These are phyloP conservation scores for Centrapalus pauciflorus DNA, from an alignment of 129 eudicot species.

Conservation along the genomic window DNA sequence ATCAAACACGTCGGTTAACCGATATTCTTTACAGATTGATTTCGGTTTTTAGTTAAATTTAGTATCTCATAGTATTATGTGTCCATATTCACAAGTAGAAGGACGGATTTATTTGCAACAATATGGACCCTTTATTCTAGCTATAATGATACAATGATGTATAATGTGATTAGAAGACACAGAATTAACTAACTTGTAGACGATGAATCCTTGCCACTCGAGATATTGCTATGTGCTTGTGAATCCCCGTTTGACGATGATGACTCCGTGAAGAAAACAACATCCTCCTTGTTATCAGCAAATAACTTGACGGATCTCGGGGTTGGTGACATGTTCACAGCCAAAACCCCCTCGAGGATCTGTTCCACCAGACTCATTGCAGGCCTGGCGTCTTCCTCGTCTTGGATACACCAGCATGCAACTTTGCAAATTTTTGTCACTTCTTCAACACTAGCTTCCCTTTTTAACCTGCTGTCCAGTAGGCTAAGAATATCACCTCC, in stretches of 20 bases:
- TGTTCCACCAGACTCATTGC: conserved; percentile 59
- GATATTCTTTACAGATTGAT: too few species aligned
- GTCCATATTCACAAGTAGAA: too few species aligned
- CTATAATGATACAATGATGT: not conserved
- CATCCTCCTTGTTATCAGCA: conserved; percentile 18
- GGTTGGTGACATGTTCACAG: conserved; percentile 55
- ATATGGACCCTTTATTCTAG: too few species aligned
- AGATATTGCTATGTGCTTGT: conserved; percentile 3
- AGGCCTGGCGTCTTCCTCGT: conserved; percentile 55
- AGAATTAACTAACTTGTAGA: not conserved
- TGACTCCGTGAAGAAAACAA: conserved; percentile 35
- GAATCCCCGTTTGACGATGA: conserved; percentile 29
- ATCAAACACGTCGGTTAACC: too few species aligned
- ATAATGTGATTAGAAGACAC: not conserved
- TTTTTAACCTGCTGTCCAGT: conserved; percentile 45
- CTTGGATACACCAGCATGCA: conserved; percentile 80
- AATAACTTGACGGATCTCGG: conserved; percentile 39
- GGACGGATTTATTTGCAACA: too few species aligned
- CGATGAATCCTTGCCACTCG: too few species aligned
- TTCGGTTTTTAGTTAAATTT: too few species aligned
- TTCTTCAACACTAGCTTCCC: conserved; percentile 45
- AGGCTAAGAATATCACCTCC: conserved; percentile 62
- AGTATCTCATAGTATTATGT: too few species aligned
- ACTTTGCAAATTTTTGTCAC: conserved; percentile 46
- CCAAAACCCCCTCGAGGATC: conserved; percentile 65